These are phyloP conservation scores for Craterostigma plantagineum DNA, from an alignment of 257 asterid species.

Conservation along the genomic window DNA sequence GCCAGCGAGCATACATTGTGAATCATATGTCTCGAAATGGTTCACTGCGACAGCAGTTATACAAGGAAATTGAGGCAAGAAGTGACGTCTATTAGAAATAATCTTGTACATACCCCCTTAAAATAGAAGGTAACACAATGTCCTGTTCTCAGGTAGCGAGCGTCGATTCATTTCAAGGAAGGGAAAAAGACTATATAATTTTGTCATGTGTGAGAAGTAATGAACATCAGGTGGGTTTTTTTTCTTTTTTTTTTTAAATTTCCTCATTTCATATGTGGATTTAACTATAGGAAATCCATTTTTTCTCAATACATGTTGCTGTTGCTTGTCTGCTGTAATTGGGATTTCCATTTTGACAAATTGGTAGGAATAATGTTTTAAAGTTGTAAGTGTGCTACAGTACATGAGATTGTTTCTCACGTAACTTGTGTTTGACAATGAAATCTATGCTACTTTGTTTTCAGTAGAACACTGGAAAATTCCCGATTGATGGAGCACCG, in stretches of 20 bases:
- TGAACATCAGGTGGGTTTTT: slow-evolving; percentile 73
- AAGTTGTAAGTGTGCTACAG: too few species aligned
- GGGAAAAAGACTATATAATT: slow-evolving; percentile 92
- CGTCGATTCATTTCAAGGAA: slow-evolving; percentile 95
- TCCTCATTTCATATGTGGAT: background rate
- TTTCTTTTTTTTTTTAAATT: background rate
- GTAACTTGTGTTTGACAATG: too few species aligned
- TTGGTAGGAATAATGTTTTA: too few species aligned
- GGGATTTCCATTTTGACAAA: too few species aligned
- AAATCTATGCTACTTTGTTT: too few species aligned
- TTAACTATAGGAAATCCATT: too few species aligned
- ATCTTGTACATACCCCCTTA: background rate
- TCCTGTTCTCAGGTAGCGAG: slow-evolving; percentile 73
- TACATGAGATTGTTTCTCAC: too few species aligned
- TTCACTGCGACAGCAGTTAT: slow-evolving; percentile 83
- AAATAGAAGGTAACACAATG: slow-evolving; percentile 7
- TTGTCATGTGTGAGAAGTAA: slow-evolving; percentile 97
- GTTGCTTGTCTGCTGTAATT: too few species aligned
- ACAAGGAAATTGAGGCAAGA: slow-evolving; percentile 93
- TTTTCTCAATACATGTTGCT: too few species aligned
- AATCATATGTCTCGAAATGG: slow-evolving; percentile 98
- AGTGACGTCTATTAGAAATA: slow-evolving; percentile 2
- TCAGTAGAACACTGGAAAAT: too few species aligned
- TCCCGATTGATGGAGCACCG: too few species aligned
- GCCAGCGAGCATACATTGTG: slow-evolving; percentile 95